Conservation (phyloP, 2,329 filamentous ascomycete species). For the Fusarium sp. region DNA sequence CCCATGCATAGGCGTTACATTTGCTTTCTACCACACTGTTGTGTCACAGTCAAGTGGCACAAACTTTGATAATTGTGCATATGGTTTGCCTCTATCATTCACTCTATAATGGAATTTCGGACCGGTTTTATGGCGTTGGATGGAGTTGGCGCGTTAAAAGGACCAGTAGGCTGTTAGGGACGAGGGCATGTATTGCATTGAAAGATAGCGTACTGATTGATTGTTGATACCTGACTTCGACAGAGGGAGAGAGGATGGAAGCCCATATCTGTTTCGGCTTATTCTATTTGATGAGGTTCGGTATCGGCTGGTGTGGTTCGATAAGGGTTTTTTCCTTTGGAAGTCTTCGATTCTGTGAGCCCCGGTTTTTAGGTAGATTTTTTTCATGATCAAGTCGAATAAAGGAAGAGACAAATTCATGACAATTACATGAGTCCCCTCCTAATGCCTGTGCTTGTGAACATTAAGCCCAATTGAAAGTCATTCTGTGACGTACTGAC, state of each 20-base stretch:
- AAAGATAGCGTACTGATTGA: slow-evolving; percentile 29
- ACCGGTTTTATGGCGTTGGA: slow-evolving; percentile 45
- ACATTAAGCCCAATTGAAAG: slow-evolving; percentile 29
- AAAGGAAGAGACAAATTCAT: slow-evolving; percentile 40
- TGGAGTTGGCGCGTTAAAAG: slow-evolving; percentile 40
- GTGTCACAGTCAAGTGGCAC: slow-evolving; percentile 20
- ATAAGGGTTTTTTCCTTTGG: slow-evolving; percentile 29
- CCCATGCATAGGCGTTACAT: slow-evolving; percentile 1
- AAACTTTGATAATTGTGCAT: slow-evolving; percentile 36
- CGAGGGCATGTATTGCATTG: slow-evolving; percentile 32
- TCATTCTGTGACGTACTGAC: slow-evolving; percentile 41
- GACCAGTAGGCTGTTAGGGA: slow-evolving; percentile 16
- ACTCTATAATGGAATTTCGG: slow-evolving; percentile 36
- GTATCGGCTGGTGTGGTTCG: slow-evolving; percentile 8
- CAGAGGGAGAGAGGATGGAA: slow-evolving; percentile 25
- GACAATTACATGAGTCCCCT: slow-evolving; percentile 29
- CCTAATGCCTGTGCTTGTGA: slow-evolving; percentile 7
- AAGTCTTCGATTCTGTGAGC: slow-evolving; percentile 35
- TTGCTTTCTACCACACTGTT: slow-evolving; percentile 18
- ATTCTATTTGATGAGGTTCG: slow-evolving; percentile 17
- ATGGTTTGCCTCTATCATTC: slow-evolving; percentile 28
- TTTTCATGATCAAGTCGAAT: slow-evolving; percentile 37
- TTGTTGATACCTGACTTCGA: slow-evolving; percentile 28
- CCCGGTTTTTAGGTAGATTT: slow-evolving; percentile 40
- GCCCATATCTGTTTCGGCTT: slow-evolving; percentile 23